These are phyloP conservation scores for Henningerozyma blattae DNA, from an alignment of 805 yeast genomes.

Conservation along the genomic window DNA sequence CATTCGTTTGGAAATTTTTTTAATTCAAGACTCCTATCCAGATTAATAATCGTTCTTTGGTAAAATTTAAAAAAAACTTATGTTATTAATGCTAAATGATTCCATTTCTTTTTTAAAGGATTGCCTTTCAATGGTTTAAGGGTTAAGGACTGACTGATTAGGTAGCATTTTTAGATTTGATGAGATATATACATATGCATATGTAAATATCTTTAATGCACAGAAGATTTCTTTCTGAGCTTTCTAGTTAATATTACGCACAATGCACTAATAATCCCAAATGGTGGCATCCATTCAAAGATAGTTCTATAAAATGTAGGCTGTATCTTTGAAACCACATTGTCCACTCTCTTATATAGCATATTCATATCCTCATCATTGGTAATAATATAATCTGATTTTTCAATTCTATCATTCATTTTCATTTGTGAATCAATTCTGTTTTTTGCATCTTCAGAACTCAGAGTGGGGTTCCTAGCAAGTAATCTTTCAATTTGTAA, in stretches of 20 bases:
- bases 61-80: no score
- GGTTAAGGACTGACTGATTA: not conserved
- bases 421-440: conserved; percentile 73
- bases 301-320: conserved; percentile 27
- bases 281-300: conserved; percentile 31
- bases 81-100: no score
- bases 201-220: not conserved
- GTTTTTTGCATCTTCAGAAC: conserved; percentile 52
- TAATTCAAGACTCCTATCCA: no score
- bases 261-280: conserved; percentile 25
- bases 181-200: no score
- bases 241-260: conserved; percentile 14
- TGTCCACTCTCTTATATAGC: conserved; percentile 33
- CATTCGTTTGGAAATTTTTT: no score
- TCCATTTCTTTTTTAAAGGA: no score
- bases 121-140: no score
- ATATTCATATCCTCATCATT: conserved; percentile 40
- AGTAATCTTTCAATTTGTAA: conserved; percentile 53
- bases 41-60: no score
- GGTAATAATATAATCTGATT: conserved; percentile 57
- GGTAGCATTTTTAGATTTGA: not conserved
- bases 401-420: conserved; percentile 38
- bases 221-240: not conserved
- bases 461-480: conserved; percentile 54
- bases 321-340: conserved; percentile 24